Evolutionary conservation across 352 stramenopile species (phyloP), one percentile per base, ranked within the genome.

Genomic region (Chrysophaeum taylorii): DNA sequence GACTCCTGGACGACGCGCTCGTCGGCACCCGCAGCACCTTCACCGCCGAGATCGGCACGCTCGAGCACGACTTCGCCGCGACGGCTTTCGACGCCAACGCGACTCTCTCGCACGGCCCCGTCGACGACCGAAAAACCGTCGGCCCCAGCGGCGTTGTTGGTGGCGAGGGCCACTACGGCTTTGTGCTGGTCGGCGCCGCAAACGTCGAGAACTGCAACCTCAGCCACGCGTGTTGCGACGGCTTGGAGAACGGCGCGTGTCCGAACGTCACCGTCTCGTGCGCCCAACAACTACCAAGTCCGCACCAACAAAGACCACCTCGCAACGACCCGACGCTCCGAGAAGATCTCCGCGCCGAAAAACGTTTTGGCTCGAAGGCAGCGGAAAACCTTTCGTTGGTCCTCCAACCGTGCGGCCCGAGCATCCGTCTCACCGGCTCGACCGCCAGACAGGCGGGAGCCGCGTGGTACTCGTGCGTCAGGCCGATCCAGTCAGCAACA

Each of bases 381-480:
- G n/a, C n/a, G n/a, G n/a, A n/a, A n/a, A n/a, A n/a, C n/a, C n/a
- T n/a, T n/a, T n/a, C n/a, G n/a, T n/a, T n/a, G n/a, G n/a, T 33
- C n/a, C 31, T 66, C 36, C 25, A 27, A 14, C 75, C 87, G 12
- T 96, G 87, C 72, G 89, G 86, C 0, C 78, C 81, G 37, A 70
- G 82, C 29, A 73, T 96, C 35, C 78, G 89, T 29, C 78, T 96
- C 2, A 96, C 90, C 12, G 68, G 83, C 0, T 90, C 86, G 23
- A 68, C 73, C 35, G 78, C 88, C 18, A 80, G 85, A n/a, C 80
- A 89, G 53, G 84, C 82, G 0, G 90, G 91, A 0, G 87, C 88
- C 7, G 88, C 85, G 2, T 96, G 90, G 90, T 96, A 96, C 79
- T 82, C 86, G n/a, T n/a, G n/a, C n/a, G n/a, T n/a, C n/a, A n/a